Evolutionary conservation across 306 rosid genomes (phyloP), one percentile per base, ranked within the genome.

Genomic region (Canavalia gladiata): DNA sequence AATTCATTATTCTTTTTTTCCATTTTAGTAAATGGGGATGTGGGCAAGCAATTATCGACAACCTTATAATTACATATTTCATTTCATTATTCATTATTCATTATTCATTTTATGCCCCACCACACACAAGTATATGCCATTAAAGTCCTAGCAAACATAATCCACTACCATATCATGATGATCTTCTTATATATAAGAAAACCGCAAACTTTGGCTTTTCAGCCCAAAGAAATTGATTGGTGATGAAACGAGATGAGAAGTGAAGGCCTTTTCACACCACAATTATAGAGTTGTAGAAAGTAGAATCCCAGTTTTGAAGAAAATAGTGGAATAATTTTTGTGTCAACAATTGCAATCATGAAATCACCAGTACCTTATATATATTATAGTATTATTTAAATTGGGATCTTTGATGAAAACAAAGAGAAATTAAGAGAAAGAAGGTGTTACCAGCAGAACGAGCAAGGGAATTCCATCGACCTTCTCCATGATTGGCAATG

Each of bases 401-500:
- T 25, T 64, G 51, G 34, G 35, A 37, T 37, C 41, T 37, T 37
- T 37, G 41, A 68, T 68, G 9, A 45, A 74, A 43, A 11, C 1
- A 3, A 3, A 29, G 30, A 33, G 25, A 18, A 18, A 18, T 0
- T 29, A 28, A 70, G 0, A 35, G 13, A 65, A 68, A 39, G 35
- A 63, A 10, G 0, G 13, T 60, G 1, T 76, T 83, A 84, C 87
- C 84, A 4, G 98, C 98, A 7, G 91, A 88, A 65, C 92, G 92
- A 35, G 98, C 92, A 35, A 94, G 95, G 49, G 94, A 89, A 51
- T 94, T 94, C 98, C 98, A 94, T 54, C 98, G 95, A 78, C 98
- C 97, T 80, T 94, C 98, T 13, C 98, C 98, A 9, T 94, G 90
- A 84, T 75, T 89, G n/a, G 92, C 88, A 90, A 94, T 92, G 95